Evolutionary conservation across 2,329 filamentous ascomycete species (phyloP).

Genomic region (Aureobasidium mangrovei): DNA sequence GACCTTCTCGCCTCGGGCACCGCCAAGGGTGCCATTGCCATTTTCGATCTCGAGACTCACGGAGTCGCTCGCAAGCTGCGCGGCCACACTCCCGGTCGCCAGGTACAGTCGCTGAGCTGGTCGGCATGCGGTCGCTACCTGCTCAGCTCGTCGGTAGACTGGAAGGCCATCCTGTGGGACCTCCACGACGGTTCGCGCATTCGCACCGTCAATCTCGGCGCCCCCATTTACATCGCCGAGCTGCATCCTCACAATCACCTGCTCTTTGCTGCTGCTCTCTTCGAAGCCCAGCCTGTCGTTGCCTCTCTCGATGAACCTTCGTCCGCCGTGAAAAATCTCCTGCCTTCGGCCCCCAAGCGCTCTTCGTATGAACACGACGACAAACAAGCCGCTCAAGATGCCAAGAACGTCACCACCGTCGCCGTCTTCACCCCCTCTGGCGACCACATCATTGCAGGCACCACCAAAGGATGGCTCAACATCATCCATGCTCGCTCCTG

Average conservation of each 20-base stretch:
- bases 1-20: conserved; percentile 92
- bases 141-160: conserved; percentile 87
- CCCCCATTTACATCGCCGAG: conserved; percentile 92
- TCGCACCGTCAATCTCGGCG: conserved; percentile 82
- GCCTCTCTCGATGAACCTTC: conserved; percentile 50
- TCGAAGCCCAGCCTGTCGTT: conserved; percentile 83
- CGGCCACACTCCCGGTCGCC: conserved; percentile 68
- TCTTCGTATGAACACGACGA: conserved; percentile 65
- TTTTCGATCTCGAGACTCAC: conserved; percentile 97
- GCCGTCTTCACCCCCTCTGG: conserved; percentile 80
- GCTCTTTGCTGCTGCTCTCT: conserved; percentile 82
- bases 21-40: conserved; percentile 81
- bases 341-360: conserved; percentile 76
- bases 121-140: conserved; percentile 85
- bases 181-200: conserved; percentile 62
- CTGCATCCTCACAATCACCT: conserved; percentile 82
- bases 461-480: conserved; percentile 92
- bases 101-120: conserved; percentile 93
- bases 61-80: conserved; percentile 89
- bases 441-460: conserved; percentile 83
- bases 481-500: conserved; percentile 77
- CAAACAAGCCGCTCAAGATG: conserved; percentile 83
- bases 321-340: conserved; percentile 58
- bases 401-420: conserved; percentile 89
- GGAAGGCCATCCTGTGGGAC: conserved; percentile 96